Base-by-base conservation (phyloP, 2,329 filamentous ascomycete species). In the Helotiales sp. region DNA sequence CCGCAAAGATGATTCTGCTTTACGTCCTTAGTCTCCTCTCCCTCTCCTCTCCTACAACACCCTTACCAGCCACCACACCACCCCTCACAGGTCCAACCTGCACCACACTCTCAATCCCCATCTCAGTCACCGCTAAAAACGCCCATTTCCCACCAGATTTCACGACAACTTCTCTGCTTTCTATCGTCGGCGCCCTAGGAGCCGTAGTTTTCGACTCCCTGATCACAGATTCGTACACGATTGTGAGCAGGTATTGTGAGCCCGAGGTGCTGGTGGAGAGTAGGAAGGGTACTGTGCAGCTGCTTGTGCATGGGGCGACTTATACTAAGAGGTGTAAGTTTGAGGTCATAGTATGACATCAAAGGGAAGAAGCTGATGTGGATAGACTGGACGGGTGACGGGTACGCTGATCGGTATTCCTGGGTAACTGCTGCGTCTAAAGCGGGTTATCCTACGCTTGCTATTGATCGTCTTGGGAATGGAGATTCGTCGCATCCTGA, bases 391-490 rank as follows among this genome's bases (percentile, higher is more conserved):
- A 64, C 59, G 28, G 71, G 71, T 4, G 54, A 66, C 15, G 69
- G 63, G 15, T 20, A 43, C 40, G 60, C 57, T 8, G 50, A 68
- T 3, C 13, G 50, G n/a, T 75, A 75, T 64, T 66, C 57, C 32
- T 76, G 70, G 73, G 55, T 72, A n/a, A 52, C 59, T 13, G 69
- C 65, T 55, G 73, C 75, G 10, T 72, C 72, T 4, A 45, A 63
- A 6, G 63, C 63, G 32, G 75, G 73, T 7, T 75, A 73, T 43
- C 70, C 72, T 49, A 75, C 75, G 7, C 67, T 76, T 20, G 59
- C 73, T n/a, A 73, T 76, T 61, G 74, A 76, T 55, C 70, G 72
- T 26, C 68, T 75, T 7, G 75, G 75, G 8, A 74, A 71, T 63
- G 75, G 74, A 6, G 13, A 55, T 8, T 73, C 69, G 1, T 58